Evolutionary conservation across 805 yeast genomes (phyloP).

Genomic region (Hanseniaspora meyeri): DNA sequence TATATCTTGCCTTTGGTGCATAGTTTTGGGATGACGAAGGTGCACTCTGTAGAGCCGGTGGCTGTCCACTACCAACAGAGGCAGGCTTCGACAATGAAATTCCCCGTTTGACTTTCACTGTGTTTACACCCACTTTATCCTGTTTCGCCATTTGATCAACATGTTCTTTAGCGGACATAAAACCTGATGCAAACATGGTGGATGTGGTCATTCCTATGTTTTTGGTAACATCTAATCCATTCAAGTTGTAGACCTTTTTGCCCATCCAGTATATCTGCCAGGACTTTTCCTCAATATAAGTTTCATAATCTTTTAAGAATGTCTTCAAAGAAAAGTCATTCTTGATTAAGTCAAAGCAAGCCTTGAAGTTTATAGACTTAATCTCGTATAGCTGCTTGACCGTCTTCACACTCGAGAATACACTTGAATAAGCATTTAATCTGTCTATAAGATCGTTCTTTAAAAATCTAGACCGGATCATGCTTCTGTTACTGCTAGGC

Average conservation of each 20-base stretch:
- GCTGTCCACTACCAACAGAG: neutral
- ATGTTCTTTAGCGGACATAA: slow-evolving; percentile 25
- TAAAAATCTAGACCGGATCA: slow-evolving; percentile 20
- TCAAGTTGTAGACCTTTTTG: slow-evolving; percentile 17
- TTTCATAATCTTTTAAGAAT: slow-evolving; percentile 23
- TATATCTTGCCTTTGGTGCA: slow-evolving; percentile 13
- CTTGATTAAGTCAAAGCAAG: slow-evolving; percentile 4
- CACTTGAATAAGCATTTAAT: slow-evolving; percentile 22
- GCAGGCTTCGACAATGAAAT: neutral
- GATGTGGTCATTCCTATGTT: neutral
- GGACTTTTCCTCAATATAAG: slow-evolving; percentile 22
- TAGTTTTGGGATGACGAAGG: neutral
- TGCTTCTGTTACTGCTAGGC: slow-evolving; percentile 14
- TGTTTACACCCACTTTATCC: neutral
- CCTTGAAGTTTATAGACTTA: slow-evolving; percentile 8
- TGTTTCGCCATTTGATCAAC: neutral
- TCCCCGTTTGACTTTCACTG: neutral
- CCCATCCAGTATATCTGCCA: slow-evolving; percentile 26
- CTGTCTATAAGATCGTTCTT: slow-evolving; percentile 22
- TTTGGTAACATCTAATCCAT: slow-evolving; percentile 17
- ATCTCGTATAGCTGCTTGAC: slow-evolving; percentile 20
- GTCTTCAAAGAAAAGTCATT: slow-evolving; percentile 19
- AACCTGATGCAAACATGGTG: slow-evolving; percentile 14
- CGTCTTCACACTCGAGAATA: slow-evolving; percentile 18
- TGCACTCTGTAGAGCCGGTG: neutral